Base-by-base conservation (phyloP, 495 filamentous ascomycete species). In the Talaromyces stipitatus region DNA sequence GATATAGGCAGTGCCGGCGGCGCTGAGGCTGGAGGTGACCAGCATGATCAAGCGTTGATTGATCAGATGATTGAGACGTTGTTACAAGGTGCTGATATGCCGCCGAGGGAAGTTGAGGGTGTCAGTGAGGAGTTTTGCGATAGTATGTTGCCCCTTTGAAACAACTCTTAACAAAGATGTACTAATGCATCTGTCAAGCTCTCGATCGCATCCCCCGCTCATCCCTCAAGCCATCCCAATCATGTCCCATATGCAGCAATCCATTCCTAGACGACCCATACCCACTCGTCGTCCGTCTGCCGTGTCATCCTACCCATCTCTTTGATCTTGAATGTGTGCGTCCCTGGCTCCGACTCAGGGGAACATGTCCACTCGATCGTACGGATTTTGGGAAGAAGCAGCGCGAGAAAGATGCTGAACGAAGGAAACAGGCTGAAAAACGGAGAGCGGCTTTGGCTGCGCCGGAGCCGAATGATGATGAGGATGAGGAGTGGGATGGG, bases 291-390 rank as follows among this genome's bases (percentile, higher is more conserved):
- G 92, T 97, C 28, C 82, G 85, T 61, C 76, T 98, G 55, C 90
- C 91, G 22, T 98, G 94, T 65, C 85, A 92, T 62, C 78, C 78
- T 10, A 82, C 78, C 20, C 94, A 98, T 68, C 66, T 84, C 24
- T 97, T 96, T 72, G 94, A 98, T 69, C 71, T 97, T 12, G 92
- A 97, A 68, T 98, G 94, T 67, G 88, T 98, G n/a, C 78, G 80
- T 47, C 92, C 94, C 2, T 98, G 94, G 94, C 66, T 98, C 66
- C 80, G 86, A 64, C 78, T 94, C 58, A 88, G 96, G 68, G 85
- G 88, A 10, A 96, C 86, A 2, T 98, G 92, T 74, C 92, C 92
- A 22, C 72, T 96, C 61, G 92, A 95, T 67, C 78, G 92, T 46
- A 81, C 83, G 66, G 85, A 91, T 62, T 72, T 97, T 61, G 76